Conservation (phyloP, 257 asterid species). For the Solanum paucissectum region DNA sequence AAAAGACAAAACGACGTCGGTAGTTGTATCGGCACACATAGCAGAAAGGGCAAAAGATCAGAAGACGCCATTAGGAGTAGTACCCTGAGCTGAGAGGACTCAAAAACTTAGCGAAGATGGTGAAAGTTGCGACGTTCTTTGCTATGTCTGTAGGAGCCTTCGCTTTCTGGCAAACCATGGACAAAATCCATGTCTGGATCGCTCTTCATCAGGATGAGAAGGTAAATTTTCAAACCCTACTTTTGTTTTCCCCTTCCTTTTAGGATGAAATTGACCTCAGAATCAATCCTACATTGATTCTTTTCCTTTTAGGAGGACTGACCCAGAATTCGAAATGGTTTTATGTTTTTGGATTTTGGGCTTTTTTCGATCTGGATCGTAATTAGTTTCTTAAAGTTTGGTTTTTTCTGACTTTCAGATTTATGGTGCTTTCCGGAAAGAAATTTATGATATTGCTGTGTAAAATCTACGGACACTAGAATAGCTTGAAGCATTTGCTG, state of each 20-base stretch:
- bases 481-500: not conserved
- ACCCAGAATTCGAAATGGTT: not conserved
- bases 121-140: conserved; percentile 57
- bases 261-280: not conserved
- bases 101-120: conserved; percentile 29
- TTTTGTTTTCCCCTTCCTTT: not conserved
- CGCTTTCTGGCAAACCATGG: conserved; percentile 82
- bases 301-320: not conserved
- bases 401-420: not conserved
- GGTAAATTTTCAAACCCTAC: conserved; percentile 8
- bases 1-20: not conserved
- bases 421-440: not conserved
- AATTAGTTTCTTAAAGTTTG: not conserved
- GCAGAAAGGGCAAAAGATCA: not conserved
- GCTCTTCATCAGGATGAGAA: conserved; percentile 90
- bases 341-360: not conserved
- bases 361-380: not conserved
- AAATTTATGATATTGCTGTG: not conserved
- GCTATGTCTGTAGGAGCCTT: conserved; percentile 76
- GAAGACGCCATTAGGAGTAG: not conserved
- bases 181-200: conserved; percentile 78
- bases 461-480: not conserved
- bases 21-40: too few species aligned
- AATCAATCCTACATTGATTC: not conserved
- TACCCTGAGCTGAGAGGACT: not conserved